Conservation (phyloP, 1,284 basidiomycete species). For the Moesziomyces globuligerus region DNA sequence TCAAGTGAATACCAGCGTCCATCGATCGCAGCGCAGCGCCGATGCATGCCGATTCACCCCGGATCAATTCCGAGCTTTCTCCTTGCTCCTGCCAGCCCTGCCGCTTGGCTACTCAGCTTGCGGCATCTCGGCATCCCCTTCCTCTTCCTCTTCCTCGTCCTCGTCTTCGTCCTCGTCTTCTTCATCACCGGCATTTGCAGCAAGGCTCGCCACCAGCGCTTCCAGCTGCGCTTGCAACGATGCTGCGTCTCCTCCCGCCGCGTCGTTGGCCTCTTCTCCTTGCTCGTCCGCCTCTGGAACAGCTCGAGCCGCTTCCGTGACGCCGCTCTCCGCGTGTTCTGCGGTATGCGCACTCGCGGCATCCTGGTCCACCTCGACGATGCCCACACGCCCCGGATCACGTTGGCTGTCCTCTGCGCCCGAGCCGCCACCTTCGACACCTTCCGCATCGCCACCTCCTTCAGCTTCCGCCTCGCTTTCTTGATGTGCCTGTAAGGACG, state of each 20-base stretch:
- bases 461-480: conserved; percentile 11
- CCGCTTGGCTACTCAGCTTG: conserved; percentile 5
- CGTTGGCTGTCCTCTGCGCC: background rate
- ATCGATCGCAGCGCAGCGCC: no score
- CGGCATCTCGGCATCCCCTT: conserved; percentile 6
- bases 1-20: no score
- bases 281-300: conserved; percentile 1
- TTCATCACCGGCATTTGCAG: conserved; percentile 35
- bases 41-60: no score
- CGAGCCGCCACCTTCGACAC: background rate
- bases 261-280: conserved; percentile 3
- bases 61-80: no score
- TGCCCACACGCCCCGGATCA: background rate
- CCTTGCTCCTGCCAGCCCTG: no score
- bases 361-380: conserved; percentile 15
- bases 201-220: conserved; percentile 53
- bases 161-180: conserved; percentile 37
- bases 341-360: conserved; percentile 2
- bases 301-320: conserved; percentile 1
- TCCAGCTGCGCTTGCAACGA: conserved; percentile 53
- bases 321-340: background rate
- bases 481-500: conserved; percentile 49
- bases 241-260: conserved; percentile 20
- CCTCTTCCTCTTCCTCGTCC: conserved; percentile 7
- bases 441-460: conserved; percentile 4